Conservation (phyloP, 257 asterid genomes). For the Ophiorrhiza pumila region DNA sequence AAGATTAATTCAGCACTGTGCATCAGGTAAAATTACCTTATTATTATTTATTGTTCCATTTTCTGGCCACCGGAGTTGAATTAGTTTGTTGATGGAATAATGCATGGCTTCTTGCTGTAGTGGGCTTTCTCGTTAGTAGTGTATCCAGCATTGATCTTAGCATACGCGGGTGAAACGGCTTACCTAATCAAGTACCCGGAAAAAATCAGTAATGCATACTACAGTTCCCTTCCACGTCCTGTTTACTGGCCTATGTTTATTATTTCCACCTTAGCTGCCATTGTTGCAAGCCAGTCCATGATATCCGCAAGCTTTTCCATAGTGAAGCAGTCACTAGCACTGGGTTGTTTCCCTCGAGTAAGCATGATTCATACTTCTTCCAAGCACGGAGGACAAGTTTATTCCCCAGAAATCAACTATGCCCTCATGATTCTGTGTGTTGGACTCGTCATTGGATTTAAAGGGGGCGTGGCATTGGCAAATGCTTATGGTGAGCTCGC, state of each 20-base stretch:
- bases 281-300: slow-evolving; percentile 75
- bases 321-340: slow-evolving; percentile 57
- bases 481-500: slow-evolving; percentile 52
- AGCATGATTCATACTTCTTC: slow-evolving; percentile 59
- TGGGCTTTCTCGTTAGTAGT: slow-evolving; percentile 58
- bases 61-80: too few relatives aligned
- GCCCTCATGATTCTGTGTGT: slow-evolving; percentile 41
- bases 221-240: slow-evolving; percentile 49
- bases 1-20: too few relatives aligned
- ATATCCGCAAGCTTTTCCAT: slow-evolving; percentile 68
- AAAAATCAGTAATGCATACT: slow-evolving; percentile 50
- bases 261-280: slow-evolving; percentile 47
- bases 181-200: slow-evolving; percentile 55
- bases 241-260: slow-evolving; percentile 83
- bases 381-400: slow-evolving; percentile 60
- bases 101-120: slow-evolving; percentile 29
- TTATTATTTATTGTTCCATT: too few relatives aligned
- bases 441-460: slow-evolving; percentile 46
- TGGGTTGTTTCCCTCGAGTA: slow-evolving; percentile 77
- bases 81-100: too few relatives aligned
- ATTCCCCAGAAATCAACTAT: slow-evolving; percentile 67
- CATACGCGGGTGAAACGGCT: slow-evolving; percentile 72
- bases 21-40: too few relatives aligned
- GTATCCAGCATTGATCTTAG: slow-evolving; percentile 54
- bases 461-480: slow-evolving; percentile 55